Percentiles rank a stretch among this genome's conserved stretches.
Conservation (phyloP, 2,329 filamentous ascomycete genomes). For the Colletotrichum sp. region DNA sequence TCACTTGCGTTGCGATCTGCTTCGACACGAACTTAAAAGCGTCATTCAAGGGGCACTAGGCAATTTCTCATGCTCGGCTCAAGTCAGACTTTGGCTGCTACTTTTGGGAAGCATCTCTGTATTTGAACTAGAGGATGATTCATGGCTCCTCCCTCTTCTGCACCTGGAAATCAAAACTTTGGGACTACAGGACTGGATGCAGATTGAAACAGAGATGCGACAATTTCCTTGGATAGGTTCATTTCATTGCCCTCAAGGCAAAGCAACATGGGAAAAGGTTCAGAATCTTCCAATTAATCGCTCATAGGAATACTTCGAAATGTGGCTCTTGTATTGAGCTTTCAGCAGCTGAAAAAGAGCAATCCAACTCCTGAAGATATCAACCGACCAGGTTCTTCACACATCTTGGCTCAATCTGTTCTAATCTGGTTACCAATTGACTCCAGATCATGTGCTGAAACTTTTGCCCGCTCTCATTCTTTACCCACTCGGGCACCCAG, state of each 20-base stretch:
- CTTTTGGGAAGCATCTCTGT: accelerated
- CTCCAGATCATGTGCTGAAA: not conserved
- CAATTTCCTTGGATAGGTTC: not conserved
- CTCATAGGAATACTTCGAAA: accelerated
- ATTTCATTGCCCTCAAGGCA: not conserved
- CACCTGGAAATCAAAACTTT: not conserved
- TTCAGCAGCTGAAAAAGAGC: not conserved
- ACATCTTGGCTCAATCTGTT: not conserved
- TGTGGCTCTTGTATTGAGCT: not conserved
- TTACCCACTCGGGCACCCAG: not conserved
- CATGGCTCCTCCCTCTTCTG: not conserved
- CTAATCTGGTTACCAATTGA: not conserved
- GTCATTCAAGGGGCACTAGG: accelerated
- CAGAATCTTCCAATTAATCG: accelerated
- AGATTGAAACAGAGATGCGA: not conserved
- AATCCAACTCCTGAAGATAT: accelerated
- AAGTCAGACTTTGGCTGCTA: not conserved
- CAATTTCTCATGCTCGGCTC: not conserved
- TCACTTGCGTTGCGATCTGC: not conserved
- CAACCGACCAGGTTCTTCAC: not conserved
- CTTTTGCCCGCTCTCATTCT: not conserved
- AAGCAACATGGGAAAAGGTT: not conserved
- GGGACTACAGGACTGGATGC: not conserved
- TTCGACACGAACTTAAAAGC: accelerated
- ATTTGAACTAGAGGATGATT: not conserved